These are phyloP conservation scores for Azolla pinnata DNA, from an alignment of 75 land plant genomes.

Conservation along the genomic window DNA sequence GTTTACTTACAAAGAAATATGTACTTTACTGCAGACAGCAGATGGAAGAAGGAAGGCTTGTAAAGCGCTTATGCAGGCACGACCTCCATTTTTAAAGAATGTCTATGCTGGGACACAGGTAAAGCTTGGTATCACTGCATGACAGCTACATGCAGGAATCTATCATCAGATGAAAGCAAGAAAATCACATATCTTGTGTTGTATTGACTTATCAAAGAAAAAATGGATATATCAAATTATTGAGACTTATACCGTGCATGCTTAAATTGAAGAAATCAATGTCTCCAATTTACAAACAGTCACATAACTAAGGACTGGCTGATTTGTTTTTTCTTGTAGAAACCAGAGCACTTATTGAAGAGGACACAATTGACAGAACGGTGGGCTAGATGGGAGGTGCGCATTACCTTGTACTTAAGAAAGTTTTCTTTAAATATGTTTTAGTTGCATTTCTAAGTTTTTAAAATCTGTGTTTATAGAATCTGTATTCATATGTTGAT, in stretches of 20 bases:
- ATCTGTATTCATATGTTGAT: background rate
- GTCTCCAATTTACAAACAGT: too few species aligned
- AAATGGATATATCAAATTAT: too few species aligned
- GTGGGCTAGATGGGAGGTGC: conserved; percentile 96
- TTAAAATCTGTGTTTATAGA: background rate
- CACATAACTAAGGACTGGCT: too few species aligned
- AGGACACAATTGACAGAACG: conserved; percentile 94
- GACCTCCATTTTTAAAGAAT: conserved; percentile 85
- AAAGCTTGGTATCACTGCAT: background rate
- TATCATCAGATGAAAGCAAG: too few species aligned
- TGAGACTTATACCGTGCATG: too few species aligned
- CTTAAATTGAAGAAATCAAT: too few species aligned
- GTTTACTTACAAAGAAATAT: too few species aligned
- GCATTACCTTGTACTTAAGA: background rate
- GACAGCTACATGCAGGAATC: too few species aligned
- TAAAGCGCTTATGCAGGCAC: conserved; percentile 81
- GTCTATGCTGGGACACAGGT: conserved; percentile 96
- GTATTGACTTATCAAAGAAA: too few species aligned
- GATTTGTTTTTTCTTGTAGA: too few species aligned
- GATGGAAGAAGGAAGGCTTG: conserved; percentile 72
- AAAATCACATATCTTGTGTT: too few species aligned
- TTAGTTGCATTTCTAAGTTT: background rate
- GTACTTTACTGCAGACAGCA: conserved; percentile 63
- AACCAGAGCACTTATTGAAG: conserved; percentile 82
- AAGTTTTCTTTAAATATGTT: background rate